Base-by-base conservation (phyloP, 2,329 filamentous ascomycete genomes). In the Trichoderma cornu-damae region DNA sequence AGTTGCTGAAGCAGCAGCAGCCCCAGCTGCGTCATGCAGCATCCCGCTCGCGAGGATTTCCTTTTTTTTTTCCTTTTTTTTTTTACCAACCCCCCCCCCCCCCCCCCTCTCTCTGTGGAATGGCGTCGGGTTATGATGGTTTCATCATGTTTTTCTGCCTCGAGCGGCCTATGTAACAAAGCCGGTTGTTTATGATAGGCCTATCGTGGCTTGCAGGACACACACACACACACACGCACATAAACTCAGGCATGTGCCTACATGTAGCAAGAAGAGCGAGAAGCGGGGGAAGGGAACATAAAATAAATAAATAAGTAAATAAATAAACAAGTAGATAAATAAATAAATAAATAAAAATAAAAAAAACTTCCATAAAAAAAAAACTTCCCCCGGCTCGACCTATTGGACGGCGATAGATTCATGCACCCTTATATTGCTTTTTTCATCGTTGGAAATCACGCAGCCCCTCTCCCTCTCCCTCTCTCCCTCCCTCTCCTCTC, bases 361-460 rank as follows among this genome's bases (percentile, higher is more conserved):
- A 44, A 16, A 3, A 9, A 14, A 49, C 37, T 32, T 50, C 48
- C 48, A 51, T 35, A 38, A 35, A 53, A 34, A 28, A n/a, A n/a
- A n/a, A n/a, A n/a, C n/a, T n/a, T n/a, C n/a, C 50, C 44, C 30
- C 50, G 30, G 38, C 26, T 32, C 43, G 50, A 53, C 28, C 20
- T 44, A 28, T 35, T 30, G 42, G 28, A 28, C 6, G 42, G 35
- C 35, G 22, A 50, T 50, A 38, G 47, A 38, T 37, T n/a, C 47
- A 50, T 50, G 46, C 30, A 49, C 11, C 46, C 46, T n/a, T n/a
- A n/a, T n/a, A 14, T 14, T 35, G 30, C 50, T 44, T 6, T 14
- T 43, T 44, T 53, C 38, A 35, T 53, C 50, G 38, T 43, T n/a
- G 18, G 50, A 53, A 53, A 53, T 53, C 38, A 53, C 50, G 50